Base-by-base conservation (phyloP, 2,329 filamentous ascomycete genomes). In the Zalaria sp. region DNA sequence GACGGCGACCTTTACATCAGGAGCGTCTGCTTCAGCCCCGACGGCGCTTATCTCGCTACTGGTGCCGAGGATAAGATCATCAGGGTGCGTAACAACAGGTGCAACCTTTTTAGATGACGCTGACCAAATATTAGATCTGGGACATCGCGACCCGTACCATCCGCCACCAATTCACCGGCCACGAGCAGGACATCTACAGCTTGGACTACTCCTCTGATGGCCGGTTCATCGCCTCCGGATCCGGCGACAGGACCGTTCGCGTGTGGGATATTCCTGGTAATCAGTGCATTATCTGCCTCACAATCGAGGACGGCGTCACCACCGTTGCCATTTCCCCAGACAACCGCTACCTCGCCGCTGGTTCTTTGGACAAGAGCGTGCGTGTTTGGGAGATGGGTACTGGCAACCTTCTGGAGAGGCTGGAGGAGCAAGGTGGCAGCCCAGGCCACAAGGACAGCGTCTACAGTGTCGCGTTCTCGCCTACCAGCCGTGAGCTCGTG, bases 41-140 rank as follows among this genome's bases (percentile, higher is more conserved):
- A 96, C 60, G 89, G 91, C 46, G 82, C 83, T 56, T 94, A 86
- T 54, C 75, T 98, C 29, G 91, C 91, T 4, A 98, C 91, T 10
- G 91, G 91, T 58, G 91, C 91, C 2, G 91, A 98, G 61, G 91
- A 98, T 64, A 96, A 95, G 68, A 75, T 94, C 55, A 96, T 98
- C 58, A 74, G 91, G 54, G 87, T 89, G 74, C 67, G 81, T 48
- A 11, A 27, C 35, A 28, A 7, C 5, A 18, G 31, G 11, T 67
- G 35, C 18, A 48, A 7, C 6, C 8, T 34, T 26, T 18, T 18
- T 18, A 18, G 18, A 18, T 18, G 18, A 18, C 18, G 18, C 18
- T 18, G 18, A 18, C 18, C 18, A 18, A 18, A 18, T 18, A 18
- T 18, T 51, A 89, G 83, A 86, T 98, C 40, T 98, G 91, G 91